A percentile compares a stretch with the other conserved stretches of the same genome.
Evolutionary conservation across 495 filamentous ascomycete genomes (phyloP).

Genomic region (Cryomyces antarcticus): DNA sequence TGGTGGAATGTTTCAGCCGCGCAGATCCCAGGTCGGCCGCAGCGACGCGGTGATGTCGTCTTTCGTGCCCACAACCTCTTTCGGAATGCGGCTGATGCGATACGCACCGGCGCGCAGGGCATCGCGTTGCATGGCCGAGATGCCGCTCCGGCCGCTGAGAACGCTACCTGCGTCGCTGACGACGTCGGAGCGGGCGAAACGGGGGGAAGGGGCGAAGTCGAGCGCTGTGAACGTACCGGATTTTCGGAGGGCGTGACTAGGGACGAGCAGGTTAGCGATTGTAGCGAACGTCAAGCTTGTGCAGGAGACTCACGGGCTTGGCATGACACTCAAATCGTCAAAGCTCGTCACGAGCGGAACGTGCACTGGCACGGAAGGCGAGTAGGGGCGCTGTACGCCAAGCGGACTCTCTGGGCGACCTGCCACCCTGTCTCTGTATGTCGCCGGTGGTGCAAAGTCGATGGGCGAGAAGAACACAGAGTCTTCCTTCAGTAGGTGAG

Average conservation of each 20-base stretch:
- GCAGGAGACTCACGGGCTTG: slow-evolving; percentile 61
- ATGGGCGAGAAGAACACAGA: slow-evolving; percentile 47
- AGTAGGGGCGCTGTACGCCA: slow-evolving; percentile 56
- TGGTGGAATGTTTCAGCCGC: not conserved
- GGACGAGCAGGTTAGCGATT: not conserved
- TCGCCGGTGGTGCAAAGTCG: slow-evolving; percentile 72
- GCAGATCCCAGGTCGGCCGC: slow-evolving; percentile 51
- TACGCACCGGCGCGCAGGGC: slow-evolving; percentile 81
- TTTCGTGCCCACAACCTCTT: slow-evolving; percentile 63
- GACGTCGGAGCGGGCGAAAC: slow-evolving; percentile 68
- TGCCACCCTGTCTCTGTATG: slow-evolving; percentile 41
- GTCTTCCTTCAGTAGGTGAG: slow-evolving; percentile 72
- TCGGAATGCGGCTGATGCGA: slow-evolving; percentile 68
- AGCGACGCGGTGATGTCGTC: slow-evolving; percentile 47
- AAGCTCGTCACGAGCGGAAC: slow-evolving; percentile 63
- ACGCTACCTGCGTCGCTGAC: slow-evolving; percentile 78
- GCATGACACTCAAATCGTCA: slow-evolving; percentile 67
- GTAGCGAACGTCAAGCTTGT: not conserved
- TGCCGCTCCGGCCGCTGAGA: slow-evolving; percentile 47
- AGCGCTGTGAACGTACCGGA: slow-evolving; percentile 75
- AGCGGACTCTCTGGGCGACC: slow-evolving; percentile 67
- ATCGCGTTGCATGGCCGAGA: slow-evolving; percentile 46
- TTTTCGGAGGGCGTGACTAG: slow-evolving; percentile 60
- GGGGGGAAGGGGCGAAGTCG: slow-evolving; percentile 86
- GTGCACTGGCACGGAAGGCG: slow-evolving; percentile 45